These are phyloP conservation scores for Bipolaris victoriae DNA, from an alignment of 2,329 filamentous ascomycete genomes.

Conservation along the genomic window DNA sequence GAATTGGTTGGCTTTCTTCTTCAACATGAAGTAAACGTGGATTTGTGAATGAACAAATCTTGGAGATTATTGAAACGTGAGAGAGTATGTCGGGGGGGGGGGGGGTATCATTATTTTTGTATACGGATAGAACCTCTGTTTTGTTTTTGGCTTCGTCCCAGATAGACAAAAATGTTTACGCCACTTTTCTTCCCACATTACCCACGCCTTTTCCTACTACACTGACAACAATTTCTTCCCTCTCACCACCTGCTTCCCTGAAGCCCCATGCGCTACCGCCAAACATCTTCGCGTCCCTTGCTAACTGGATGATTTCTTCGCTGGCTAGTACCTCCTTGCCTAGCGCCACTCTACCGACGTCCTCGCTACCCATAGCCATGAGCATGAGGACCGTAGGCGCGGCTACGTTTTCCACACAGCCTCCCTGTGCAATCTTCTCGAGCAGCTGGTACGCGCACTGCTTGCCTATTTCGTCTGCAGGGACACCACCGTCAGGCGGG, in stretches of 20 bases:
- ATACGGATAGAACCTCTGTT: not conserved
- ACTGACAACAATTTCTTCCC: constrained; percentile 78
- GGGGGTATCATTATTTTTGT: constrained; percentile 27
- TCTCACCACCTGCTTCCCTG: constrained; percentile 61
- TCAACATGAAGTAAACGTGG: no score
- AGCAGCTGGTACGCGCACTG: constrained; percentile 87
- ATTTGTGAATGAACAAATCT: no score
- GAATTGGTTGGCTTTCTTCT: no score
- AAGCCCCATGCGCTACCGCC: constrained; percentile 91
- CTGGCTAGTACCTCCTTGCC: constrained; percentile 81
- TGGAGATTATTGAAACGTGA: no score
- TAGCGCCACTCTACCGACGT: constrained; percentile 84
- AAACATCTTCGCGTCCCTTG: constrained; percentile 85
- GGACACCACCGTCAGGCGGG: constrained; percentile 77
- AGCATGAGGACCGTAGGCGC: constrained; percentile 78
- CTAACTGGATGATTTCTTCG: constrained; percentile 79
- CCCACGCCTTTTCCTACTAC: constrained; percentile 93
- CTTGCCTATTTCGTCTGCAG: constrained; percentile 89
- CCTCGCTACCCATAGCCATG: constrained; percentile 98
- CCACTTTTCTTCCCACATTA: constrained; percentile 92
- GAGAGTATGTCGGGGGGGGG: no score
- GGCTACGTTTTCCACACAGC: constrained; percentile 76
- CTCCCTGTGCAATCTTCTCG: constrained; percentile 80
- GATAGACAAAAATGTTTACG: constrained; percentile 45
- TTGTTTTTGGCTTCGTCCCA: constrained; percentile 1